These are phyloP conservation scores for Juncus inflexus DNA, from an alignment of 176 grass and related monocot genomes.

Conservation along the genomic window DNA sequence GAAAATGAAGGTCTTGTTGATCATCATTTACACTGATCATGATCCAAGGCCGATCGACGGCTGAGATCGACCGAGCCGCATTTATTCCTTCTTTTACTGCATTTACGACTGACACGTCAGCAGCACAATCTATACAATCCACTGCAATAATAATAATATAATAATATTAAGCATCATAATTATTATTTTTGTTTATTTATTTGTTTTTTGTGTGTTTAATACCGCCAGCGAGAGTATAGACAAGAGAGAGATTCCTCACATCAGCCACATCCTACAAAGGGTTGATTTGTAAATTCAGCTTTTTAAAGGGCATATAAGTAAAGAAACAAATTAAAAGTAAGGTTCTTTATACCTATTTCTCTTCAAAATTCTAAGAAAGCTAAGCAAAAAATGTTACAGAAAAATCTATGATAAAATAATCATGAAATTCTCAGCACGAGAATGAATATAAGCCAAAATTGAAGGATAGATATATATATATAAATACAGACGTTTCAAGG, in stretches of 20 bases:
- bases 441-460: too few species aligned
- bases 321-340: too few species aligned
- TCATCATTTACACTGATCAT: slow-evolving; percentile 97
- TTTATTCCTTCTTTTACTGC: slow-evolving; percentile 91
- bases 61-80: slow-evolving; percentile 48
- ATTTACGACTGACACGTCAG: slow-evolving; percentile 70
- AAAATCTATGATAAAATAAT: too few species aligned
- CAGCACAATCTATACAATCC: slow-evolving; percentile 95
- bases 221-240: slow-evolving; percentile 89
- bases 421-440: too few species aligned
- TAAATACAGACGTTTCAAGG: neutral
- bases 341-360: too few species aligned
- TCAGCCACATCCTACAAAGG: slow-evolving; percentile 57
- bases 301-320: neutral
- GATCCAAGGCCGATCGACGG: slow-evolving; percentile 65
- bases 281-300: neutral
- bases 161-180: neutral
- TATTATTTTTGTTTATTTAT: neutral
- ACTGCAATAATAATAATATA: slow-evolving; percentile 43
- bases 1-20: slow-evolving; percentile 86
- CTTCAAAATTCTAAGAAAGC: too few species aligned
- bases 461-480: neutral
- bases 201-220: neutral
- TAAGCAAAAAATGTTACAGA: too few species aligned
- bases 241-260: slow-evolving; percentile 86